These are phyloP conservation scores for Triticum aestivum DNA, from an alignment of 176 grass and related monocot genomes.

Conservation along the genomic window IWGSC_CS_RefSeq_v2.1 NC_057797.1:86458314-86458813, in stretches of 20 bases:
- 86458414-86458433: neutral
- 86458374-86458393: conserved; percentile 38
- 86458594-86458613: neutral
- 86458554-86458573: conserved; percentile 7
- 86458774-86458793: too few relatives aligned
- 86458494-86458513: neutral
- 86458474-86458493: neutral
- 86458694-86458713: too few relatives aligned
- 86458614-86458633: neutral
- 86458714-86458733: too few relatives aligned
- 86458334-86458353: conserved; percentile 78
- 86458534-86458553: conserved; percentile 4
- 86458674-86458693: neutral
- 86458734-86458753: too few relatives aligned
- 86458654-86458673: neutral
- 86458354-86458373: conserved; percentile 97
- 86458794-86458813: too few relatives aligned
- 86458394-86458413: neutral
- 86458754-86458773: too few relatives aligned
- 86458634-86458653: neutral
- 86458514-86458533: neutral
- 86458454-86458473: neutral
- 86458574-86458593: neutral
- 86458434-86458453: neutral
- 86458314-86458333: conserved; percentile 99